Percentiles rank a stretch among this genome's conserved stretches.
phyloP scores from a whole-genome alignment of 2,329 filamentous ascomycete species.

The Curvularia lunata region DNA sequence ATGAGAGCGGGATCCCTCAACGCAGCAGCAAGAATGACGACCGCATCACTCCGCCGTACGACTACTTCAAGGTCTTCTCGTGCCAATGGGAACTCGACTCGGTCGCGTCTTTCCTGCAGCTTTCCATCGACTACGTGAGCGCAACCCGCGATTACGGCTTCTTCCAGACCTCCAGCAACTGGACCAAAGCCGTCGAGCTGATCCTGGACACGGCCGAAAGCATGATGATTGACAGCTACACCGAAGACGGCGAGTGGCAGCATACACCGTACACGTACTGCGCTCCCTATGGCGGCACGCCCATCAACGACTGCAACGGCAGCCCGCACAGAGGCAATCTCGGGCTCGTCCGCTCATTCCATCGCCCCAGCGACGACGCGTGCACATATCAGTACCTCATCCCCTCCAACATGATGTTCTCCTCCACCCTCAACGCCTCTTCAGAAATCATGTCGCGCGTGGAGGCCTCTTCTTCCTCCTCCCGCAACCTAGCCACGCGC shows the following conservation, averaged over 20 bases:
- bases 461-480: constrained; percentile 22
- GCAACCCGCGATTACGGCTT: constrained; percentile 55
- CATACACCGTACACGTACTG: constrained; percentile 56
- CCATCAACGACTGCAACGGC: constrained; percentile 61
- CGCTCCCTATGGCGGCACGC: constrained; percentile 52
- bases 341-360: constrained; percentile 57
- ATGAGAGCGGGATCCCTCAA: constrained; percentile 51
- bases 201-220: constrained; percentile 53
- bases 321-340: constrained; percentile 56
- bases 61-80: constrained; percentile 56
- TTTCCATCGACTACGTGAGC: constrained; percentile 55
- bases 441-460: constrained; percentile 60
- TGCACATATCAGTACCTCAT: constrained; percentile 59
- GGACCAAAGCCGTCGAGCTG: constrained; percentile 53
- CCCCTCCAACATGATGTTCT: constrained; percentile 73
- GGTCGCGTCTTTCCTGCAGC: constrained; percentile 57
- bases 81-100: constrained; percentile 62
- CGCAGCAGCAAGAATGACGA: constrained; percentile 51
- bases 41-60: constrained; percentile 52
- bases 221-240: constrained; percentile 57
- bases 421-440: constrained; percentile 63
- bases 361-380: constrained; percentile 58
- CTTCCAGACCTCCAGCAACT: constrained; percentile 53
- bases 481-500: constrained; percentile 56
- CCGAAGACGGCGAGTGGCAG: constrained; percentile 52